Evolutionary conservation across 2,329 filamentous ascomycete species (phyloP).

Genomic region (Colletotrichum sp.): DNA sequence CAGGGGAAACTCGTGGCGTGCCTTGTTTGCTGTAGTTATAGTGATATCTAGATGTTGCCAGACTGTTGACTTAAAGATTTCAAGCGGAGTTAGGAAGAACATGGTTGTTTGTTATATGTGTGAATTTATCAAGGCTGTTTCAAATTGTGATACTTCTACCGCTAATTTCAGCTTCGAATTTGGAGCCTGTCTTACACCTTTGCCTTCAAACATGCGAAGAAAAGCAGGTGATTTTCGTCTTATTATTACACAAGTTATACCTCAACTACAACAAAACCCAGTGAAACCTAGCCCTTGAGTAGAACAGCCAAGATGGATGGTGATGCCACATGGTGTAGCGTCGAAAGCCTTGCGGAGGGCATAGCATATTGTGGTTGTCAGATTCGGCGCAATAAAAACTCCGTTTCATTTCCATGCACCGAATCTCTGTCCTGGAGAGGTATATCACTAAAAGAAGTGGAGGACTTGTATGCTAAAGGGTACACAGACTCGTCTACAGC

Average conservation of each 20-base stretch:
- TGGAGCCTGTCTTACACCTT: too few relatives aligned
- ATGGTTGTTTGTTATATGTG: neutral
- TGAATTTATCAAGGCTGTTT: neutral
- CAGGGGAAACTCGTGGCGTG: neutral
- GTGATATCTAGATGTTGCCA: neutral
- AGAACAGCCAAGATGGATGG: too few relatives aligned
- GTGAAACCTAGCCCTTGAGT: too few relatives aligned
- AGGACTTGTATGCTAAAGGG: neutral
- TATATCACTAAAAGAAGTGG: neutral
- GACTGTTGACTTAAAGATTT: neutral
- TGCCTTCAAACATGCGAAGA: too few relatives aligned
- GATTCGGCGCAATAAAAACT: neutral
- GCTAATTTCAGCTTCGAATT: neutral
- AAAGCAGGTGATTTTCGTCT: too few relatives aligned
- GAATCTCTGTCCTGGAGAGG: neutral
- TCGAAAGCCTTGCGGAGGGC: too few relatives aligned
- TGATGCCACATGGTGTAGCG: too few relatives aligned
- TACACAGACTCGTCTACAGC: neutral
- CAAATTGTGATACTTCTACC: neutral
- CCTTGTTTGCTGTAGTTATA: neutral
- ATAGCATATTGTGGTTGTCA: neutral
- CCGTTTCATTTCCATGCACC: neutral
- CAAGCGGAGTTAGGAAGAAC: neutral
- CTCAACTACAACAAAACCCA: too few relatives aligned
- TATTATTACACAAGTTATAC: too few relatives aligned